These are phyloP conservation scores for Ogataea populi-albae DNA, from an alignment of 805 yeast genomes.

Conservation along the genomic window DNA sequence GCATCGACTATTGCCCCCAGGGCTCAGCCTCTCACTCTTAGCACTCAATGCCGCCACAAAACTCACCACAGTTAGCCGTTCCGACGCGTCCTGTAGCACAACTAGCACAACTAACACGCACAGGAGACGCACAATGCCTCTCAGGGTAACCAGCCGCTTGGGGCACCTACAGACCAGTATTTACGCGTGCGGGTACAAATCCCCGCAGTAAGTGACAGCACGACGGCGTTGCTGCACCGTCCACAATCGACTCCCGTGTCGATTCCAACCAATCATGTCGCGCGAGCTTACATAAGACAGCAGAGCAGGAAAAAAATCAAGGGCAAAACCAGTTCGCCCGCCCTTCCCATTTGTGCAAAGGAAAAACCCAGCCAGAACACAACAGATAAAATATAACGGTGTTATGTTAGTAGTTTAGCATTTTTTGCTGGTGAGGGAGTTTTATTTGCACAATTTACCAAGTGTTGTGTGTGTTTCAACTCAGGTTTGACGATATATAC, in stretches of 20 bases:
- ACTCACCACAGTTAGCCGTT: too few species aligned
- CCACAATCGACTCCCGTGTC: constrained; percentile 3
- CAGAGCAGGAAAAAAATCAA: constrained; percentile 2
- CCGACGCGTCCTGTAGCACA: constrained; percentile 1
- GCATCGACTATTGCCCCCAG: too few species aligned
- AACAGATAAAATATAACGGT: constrained; percentile 11
- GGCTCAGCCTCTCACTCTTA: too few species aligned
- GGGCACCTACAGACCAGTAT: constrained; percentile 1
- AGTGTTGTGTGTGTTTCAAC: too few species aligned
- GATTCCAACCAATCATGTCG: constrained; percentile 7
- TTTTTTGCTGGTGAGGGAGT: too few species aligned
- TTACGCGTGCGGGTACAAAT: background rate
- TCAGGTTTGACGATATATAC: too few species aligned
- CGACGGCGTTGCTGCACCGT: constrained; percentile 2
- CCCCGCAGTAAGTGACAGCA: background rate
- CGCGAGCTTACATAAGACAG: too few species aligned
- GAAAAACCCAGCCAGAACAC: constrained; percentile 14
- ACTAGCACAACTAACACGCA: background rate
- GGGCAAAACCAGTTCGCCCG: constrained; percentile 16
- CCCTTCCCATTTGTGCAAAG: constrained; percentile 21
- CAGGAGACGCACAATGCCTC: constrained; percentile 1
- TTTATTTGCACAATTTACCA: too few species aligned
- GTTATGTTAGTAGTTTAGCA: too few species aligned
- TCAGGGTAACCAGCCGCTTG: background rate
- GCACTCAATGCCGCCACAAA: too few species aligned